Evolutionary conservation across 345 rosid species (phyloP).

Genomic region (Pelargonium nanum): DNA sequence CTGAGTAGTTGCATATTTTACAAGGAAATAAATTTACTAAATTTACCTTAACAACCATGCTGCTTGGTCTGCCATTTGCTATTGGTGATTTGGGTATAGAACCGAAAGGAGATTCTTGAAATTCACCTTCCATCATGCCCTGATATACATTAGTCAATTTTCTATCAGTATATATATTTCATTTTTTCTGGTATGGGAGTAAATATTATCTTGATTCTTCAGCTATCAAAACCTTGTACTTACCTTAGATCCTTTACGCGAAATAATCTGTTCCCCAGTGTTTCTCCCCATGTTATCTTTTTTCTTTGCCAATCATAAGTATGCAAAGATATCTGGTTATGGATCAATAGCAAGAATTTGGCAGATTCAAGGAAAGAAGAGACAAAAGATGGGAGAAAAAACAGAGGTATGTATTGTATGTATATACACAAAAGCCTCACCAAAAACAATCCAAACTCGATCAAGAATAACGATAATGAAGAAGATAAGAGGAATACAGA

Average conservation of each 20-base stretch:
- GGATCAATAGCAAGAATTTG: background rate
- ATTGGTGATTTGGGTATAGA: slow-evolving; percentile 31
- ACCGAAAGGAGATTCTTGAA: slow-evolving; percentile 25
- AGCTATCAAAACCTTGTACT: background rate
- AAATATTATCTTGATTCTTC: too few species aligned
- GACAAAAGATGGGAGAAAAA: background rate
- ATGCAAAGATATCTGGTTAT: background rate
- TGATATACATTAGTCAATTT: slow-evolving; percentile 5
- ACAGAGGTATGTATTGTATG: background rate
- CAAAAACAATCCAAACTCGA: background rate
- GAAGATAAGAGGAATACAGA: too few species aligned
- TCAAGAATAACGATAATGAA: background rate
- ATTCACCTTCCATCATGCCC: slow-evolving; percentile 35
- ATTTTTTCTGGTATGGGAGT: background rate
- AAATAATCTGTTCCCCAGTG: background rate
- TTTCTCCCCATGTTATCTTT: background rate
- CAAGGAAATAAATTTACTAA: background rate
- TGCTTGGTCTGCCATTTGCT: slow-evolving; percentile 45
- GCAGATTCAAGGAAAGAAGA: too few species aligned
- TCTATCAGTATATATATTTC: slow-evolving; percentile 3
- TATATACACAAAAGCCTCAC: background rate
- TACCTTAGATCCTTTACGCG: background rate
- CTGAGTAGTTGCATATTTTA: background rate
- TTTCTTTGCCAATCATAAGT: background rate
- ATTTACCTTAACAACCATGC: slow-evolving; percentile 58